phyloP scores from a whole-genome alignment of 2,329 filamentous ascomycete species.

The Atkinsonella texensis region DNA sequence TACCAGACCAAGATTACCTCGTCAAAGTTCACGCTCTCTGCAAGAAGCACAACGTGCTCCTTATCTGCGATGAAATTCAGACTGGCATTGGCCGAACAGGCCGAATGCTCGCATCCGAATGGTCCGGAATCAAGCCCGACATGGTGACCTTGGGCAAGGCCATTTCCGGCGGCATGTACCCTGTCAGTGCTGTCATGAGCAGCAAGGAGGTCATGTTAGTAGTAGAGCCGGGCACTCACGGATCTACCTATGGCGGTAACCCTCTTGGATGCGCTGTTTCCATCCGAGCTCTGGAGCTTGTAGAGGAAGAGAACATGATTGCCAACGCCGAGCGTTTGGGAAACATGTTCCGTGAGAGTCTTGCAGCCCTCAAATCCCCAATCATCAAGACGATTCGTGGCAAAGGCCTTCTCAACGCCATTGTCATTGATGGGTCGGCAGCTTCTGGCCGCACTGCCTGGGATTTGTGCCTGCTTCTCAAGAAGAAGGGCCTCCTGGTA shows the following conservation, averaged over 20 bases:
- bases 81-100: conserved; percentile 94
- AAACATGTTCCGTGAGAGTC: conserved; percentile 67
- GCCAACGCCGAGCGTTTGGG: conserved; percentile 73
- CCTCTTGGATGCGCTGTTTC: conserved; percentile 91
- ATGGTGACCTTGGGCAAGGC: conserved; percentile 93
- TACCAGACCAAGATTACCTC: conserved; percentile 84
- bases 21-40: conserved; percentile 69
- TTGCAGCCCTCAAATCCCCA: conserved; percentile 63
- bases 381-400: conserved; percentile 76
- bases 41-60: conserved; percentile 85
- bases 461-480: conserved; percentile 93
- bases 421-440: conserved; percentile 85
- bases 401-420: conserved; percentile 89
- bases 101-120: conserved; percentile 86
- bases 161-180: conserved; percentile 97
- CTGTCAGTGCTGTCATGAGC: conserved; percentile 86
- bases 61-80: conserved; percentile 98
- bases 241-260: conserved; percentile 97
- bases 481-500: conserved; percentile 88
- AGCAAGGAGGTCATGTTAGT: conserved; percentile 90
- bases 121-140: conserved; percentile 91
- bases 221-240: conserved; percentile 91
- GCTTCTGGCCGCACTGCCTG: conserved; percentile 80
- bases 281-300: conserved; percentile 85
- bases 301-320: conserved; percentile 83